A percentile compares a stretch with the other conserved stretches of the same genome.
Conservation (phyloP, 192 early-diverging fungal species). For the Entrophospora sp. region DNA sequence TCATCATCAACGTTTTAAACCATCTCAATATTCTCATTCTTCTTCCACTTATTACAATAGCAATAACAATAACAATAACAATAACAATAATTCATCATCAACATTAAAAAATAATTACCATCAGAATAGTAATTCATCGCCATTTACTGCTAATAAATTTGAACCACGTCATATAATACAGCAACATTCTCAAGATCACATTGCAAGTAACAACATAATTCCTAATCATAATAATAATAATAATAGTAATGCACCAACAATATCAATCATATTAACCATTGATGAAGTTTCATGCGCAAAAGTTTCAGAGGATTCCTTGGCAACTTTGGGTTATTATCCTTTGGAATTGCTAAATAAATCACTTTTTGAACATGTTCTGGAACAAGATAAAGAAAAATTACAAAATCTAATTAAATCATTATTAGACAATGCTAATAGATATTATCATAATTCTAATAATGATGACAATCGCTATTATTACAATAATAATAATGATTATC, state of each 20-base stretch:
- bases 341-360: conserved; percentile 45
- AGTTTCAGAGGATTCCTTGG: conserved; percentile 41
- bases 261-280: conserved; percentile 42
- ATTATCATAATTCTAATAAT: not conserved
- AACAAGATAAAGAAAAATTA: not conserved
- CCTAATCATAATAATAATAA: too few species aligned
- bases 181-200: too few species aligned
- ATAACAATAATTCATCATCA: not conserved
- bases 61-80: not conserved
- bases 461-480: too few species aligned
- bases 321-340: conserved; percentile 45
- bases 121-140: too few species aligned
- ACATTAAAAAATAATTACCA: not conserved
- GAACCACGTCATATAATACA: too few species aligned
- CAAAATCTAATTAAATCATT: not conserved
- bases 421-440: not conserved
- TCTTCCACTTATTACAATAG: not conserved
- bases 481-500: too few species aligned
- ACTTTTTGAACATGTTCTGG: conserved; percentile 14
- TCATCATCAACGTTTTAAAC: not conserved
- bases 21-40: not conserved
- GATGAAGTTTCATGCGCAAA: conserved; percentile 38
- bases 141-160: too few species aligned
- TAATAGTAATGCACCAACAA: conserved; percentile 19
- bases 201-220: too few species aligned